Base-by-base conservation (phyloP, 805 yeast genomes). In the Huiozyma sinensis region DNA sequence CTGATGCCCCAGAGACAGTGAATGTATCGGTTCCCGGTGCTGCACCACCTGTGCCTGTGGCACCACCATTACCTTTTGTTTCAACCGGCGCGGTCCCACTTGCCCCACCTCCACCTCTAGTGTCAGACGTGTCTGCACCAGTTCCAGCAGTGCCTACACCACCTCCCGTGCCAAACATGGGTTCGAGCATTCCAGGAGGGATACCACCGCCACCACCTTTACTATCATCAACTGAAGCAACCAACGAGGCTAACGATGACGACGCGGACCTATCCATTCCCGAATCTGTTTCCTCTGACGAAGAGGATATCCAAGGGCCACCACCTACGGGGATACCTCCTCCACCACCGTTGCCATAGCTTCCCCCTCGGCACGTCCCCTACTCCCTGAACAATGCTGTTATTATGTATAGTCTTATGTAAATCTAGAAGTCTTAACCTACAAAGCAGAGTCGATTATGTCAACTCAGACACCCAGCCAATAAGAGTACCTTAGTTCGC, bases 221-320 rank as follows among this genome's bases (percentile, higher is more conserved):
- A 12, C 34, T 33, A 17, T n/a, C 31, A 6, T n/a, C 41, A 6
- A 38, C 29, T 29, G 28, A 10, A 5, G n/a, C 12, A 13, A 12
- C 33, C 7, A 36, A 40, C 27, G 38, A 28, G 27, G 32, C 29
- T 37, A 28, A 38, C 29, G 48, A 48, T 43, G 50, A 52, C 31
- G 63, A 58, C 36, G 64, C 55, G 44, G 63, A 54, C 30, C 43
- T 63, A 24, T 63, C 67, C 5, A 55, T 63, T 38, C 67, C 67
- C 3, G 67, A 61, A 27, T 61, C 66, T 10, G 63, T 63, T 10
- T 62, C 51, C 6, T 60, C 66, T 7, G 62, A 50, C 33, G 58
- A 55, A 17, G 60, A 46, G 7, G 44, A 42, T 7, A 28, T 33
- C 11, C 31, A 30, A 3, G 27, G 40, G 28, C 35, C 43, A 13